Conservation (phyloP, 805 yeast genomes). For the Brettanomyces sp. region DNA sequence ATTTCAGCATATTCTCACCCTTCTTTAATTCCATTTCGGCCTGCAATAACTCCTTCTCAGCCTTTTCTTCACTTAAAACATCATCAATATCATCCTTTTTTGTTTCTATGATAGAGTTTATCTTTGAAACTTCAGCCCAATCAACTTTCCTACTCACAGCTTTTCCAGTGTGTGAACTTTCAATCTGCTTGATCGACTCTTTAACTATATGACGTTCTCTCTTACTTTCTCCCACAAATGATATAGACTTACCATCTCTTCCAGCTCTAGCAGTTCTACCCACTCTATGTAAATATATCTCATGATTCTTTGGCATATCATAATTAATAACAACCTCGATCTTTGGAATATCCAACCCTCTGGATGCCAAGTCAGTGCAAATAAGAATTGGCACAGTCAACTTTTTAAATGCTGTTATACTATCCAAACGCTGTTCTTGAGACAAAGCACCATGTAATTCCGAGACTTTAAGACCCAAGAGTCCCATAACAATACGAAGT, state of each 20-base stretch:
- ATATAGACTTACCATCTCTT: conserved; percentile 84
- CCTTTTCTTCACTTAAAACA: conserved; percentile 78
- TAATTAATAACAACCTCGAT: conserved; percentile 89
- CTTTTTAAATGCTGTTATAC: conserved; percentile 74
- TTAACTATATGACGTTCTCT: conserved; percentile 86
- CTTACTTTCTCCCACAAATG: conserved; percentile 89
- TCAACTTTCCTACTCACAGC: conserved; percentile 88
- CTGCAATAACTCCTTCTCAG: conserved; percentile 72
- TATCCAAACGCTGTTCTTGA: conserved; percentile 87
- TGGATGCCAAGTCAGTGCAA: conserved; percentile 97
- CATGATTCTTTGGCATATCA: conserved; percentile 92
- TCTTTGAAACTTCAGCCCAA: conserved; percentile 73
- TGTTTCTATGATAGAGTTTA: conserved; percentile 49
- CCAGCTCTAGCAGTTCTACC: conserved; percentile 99
- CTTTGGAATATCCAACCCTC: conserved; percentile 98
- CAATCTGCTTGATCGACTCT: conserved; percentile 69
- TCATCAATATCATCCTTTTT: conserved; percentile 61
- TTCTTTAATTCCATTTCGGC: conserved; percentile 89
- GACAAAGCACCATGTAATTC: conserved; percentile 78
- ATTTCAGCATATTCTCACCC: conserved; percentile 76
- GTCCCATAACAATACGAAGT: conserved; percentile 66
- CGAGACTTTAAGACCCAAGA: conserved; percentile 66
- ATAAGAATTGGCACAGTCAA: conserved; percentile 77
- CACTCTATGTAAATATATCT: conserved; percentile 89
- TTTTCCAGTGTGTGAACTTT: conserved; percentile 36